phyloP scores from a whole-genome alignment of 2,329 filamentous ascomycete genomes.

The Calonectria pauciramosa region DNA sequence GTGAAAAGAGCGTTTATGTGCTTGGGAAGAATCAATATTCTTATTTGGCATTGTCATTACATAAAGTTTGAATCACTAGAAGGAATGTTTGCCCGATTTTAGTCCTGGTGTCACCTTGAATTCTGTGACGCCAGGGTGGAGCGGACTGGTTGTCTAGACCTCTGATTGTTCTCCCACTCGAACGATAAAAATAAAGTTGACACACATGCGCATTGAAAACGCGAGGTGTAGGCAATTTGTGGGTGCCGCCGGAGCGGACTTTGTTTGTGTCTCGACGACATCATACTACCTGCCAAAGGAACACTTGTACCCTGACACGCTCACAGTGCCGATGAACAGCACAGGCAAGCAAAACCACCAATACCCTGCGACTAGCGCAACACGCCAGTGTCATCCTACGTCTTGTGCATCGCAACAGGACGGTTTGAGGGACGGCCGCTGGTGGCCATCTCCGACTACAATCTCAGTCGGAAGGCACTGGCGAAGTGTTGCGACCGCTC shows the following conservation, averaged over 20 bases:
- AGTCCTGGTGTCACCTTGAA: constrained; percentile 72
- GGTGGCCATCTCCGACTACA: constrained; percentile 25
- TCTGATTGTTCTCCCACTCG: constrained; percentile 73
- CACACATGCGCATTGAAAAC: constrained; percentile 70
- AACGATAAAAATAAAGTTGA: constrained; percentile 69
- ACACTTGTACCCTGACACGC: constrained; percentile 20
- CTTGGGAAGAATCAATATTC: constrained; percentile 11
- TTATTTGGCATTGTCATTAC: constrained; percentile 2
- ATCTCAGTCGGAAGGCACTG: constrained; percentile 29
- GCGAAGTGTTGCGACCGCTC: constrained; percentile 12
- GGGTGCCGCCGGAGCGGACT: constrained; percentile 53
- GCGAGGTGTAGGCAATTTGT: constrained; percentile 74
- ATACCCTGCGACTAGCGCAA: not conserved
- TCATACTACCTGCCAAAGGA: not conserved
- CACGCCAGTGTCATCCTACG: not conserved
- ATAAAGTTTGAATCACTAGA: not conserved
- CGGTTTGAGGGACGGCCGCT: constrained; percentile 18
- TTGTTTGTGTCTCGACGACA: constrained; percentile 13
- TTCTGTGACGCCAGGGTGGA: constrained; percentile 75
- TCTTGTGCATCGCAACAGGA: constrained; percentile 26
- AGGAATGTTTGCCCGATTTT: constrained; percentile 68
- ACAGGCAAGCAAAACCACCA: not conserved
- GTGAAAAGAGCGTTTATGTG: not conserved
- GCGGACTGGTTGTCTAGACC: constrained; percentile 78
- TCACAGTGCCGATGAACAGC: not conserved